These are phyloP conservation scores for Phyllosticta citribraziliensis DNA, from an alignment of 2,329 filamentous ascomycete genomes.

Conservation along the genomic window DNA sequence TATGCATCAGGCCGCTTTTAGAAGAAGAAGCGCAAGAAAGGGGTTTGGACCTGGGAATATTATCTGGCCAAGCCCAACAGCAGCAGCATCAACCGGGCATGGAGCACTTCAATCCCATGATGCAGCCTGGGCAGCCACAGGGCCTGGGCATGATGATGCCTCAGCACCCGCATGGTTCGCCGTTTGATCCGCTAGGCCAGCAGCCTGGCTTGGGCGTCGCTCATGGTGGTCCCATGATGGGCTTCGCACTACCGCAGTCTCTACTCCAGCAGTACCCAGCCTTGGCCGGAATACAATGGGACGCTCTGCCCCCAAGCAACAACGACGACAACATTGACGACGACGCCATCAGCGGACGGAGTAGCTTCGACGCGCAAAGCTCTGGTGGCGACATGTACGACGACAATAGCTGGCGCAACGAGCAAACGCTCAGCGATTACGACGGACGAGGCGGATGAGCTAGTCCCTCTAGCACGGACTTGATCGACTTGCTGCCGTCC, in stretches of 20 bases:
- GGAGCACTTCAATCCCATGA: constrained; percentile 15
- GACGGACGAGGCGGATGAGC: neutral
- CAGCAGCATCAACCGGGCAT: constrained; percentile 14
- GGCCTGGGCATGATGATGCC: constrained; percentile 22
- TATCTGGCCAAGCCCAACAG: constrained; percentile 44
- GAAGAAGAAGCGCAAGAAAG: constrained; percentile 88
- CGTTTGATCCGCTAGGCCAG: constrained; percentile 3
- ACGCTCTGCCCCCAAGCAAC: constrained; percentile 57
- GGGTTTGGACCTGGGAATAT: constrained; percentile 51
- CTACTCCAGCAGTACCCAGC: constrained; percentile 87
- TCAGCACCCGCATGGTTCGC: constrained; percentile 22
- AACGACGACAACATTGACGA: constrained; percentile 25
- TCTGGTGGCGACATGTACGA: constrained; percentile 61
- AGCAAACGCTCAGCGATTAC: constrained; percentile 7
- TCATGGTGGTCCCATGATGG: constrained; percentile 25
- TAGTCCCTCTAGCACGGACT: neutral
- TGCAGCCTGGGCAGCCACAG: constrained; percentile 18
- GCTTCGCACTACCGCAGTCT: constrained; percentile 67
- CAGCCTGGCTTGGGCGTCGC: constrained; percentile 17
- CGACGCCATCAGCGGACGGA: constrained; percentile 58
- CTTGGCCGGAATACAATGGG: constrained; percentile 84
- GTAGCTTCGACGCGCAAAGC: constrained; percentile 67
- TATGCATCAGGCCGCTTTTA: constrained; percentile 93
- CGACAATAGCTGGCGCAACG: constrained; percentile 38
- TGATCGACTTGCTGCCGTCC: no score